Conservation (phyloP, 495 filamentous ascomycete species). For the Aspergillus funiculosus region DNA sequence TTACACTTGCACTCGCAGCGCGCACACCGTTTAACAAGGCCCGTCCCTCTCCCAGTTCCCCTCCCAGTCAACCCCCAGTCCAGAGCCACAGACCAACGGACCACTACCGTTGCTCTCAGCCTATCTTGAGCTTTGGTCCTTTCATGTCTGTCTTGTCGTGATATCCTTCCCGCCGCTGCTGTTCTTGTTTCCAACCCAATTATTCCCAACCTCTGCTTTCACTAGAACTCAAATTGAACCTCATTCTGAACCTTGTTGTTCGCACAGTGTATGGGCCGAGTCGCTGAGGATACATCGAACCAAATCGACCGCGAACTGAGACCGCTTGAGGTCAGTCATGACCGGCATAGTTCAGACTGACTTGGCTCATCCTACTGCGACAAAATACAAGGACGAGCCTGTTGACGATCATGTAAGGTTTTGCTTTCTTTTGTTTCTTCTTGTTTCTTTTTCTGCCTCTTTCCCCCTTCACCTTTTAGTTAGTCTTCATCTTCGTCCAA, state of each 20-base stretch:
- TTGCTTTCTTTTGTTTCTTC: slow-evolving; percentile 10
- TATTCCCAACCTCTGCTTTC: neutral
- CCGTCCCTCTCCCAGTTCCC: slow-evolving; percentile 21
- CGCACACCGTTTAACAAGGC: slow-evolving; percentile 31
- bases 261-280: slow-evolving; percentile 4
- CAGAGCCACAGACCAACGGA: slow-evolving; percentile 19
- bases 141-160: slow-evolving; percentile 13
- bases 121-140: slow-evolving; percentile 16
- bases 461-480: slow-evolving; percentile 6
- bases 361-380: slow-evolving; percentile 32
- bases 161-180: slow-evolving; percentile 9
- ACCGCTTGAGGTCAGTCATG: slow-evolving; percentile 31
- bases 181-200: slow-evolving; percentile 5
- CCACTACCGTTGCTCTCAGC: slow-evolving; percentile 19
- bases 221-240: slow-evolving; percentile 6
- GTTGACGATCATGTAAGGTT: slow-evolving; percentile 39
- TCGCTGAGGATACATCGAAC: slow-evolving; percentile 3
- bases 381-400: slow-evolving; percentile 43
- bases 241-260: slow-evolving; percentile 7
- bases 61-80: slow-evolving; percentile 14
- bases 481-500: slow-evolving; percentile 10
- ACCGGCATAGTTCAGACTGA: slow-evolving; percentile 47
- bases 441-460: slow-evolving; percentile 15
- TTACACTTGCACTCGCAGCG: slow-evolving; percentile 29
- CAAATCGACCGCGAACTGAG: slow-evolving; percentile 5